Base-by-base conservation (phyloP, 306 rosid genomes). In the Hylodesmum podocarpum region DNA sequence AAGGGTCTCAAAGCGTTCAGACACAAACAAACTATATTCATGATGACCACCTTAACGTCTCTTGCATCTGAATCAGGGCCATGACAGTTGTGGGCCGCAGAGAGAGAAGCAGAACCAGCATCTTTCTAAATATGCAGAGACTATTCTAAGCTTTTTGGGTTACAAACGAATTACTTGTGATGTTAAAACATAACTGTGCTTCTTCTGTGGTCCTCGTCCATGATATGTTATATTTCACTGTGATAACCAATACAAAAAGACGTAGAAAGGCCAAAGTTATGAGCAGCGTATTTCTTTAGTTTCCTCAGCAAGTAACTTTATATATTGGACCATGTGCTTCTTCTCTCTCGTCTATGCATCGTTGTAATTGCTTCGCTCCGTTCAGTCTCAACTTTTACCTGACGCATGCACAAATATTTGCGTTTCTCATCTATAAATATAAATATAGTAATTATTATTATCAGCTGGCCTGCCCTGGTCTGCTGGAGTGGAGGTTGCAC, bases 61-160 rank as follows among this genome's bases (percentile, higher is more conserved):
- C 69, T 40, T 77, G 76, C 89, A 76, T 83, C 83, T 78, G 93
- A 88, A 89, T 89, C 93, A 89, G 90, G 80, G 90, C 93, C 94
- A 66, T 78, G 47, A 10, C 63, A 73, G 81, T 75, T 79, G 87
- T 79, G 90, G 74, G 83, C 79, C 86, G 83, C 85, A 79, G 50
- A 62, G 43, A 61, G 43, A 66, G 64, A 72, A 36, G 10, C 73
- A 76, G 46, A 70, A 53, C 37, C 85, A 82, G 88, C 90, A 88
- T 88, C 89, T 90, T 90, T 83, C 95, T 84, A 68, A 55, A 80
- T 87, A 51, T 73, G 90, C 88, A 86, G 85, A 82, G 88, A 90
- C 89, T 89, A 84, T 88, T 86, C 88, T 88, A 81, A 76, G 85
- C 84, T 76, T 79, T 86, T 58, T 4, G 33, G 21, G 50, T 70